Base-by-base conservation (phyloP, 768 basidiomycete genomes). In the button mushroom (Agaricus bisporus) region DNA sequence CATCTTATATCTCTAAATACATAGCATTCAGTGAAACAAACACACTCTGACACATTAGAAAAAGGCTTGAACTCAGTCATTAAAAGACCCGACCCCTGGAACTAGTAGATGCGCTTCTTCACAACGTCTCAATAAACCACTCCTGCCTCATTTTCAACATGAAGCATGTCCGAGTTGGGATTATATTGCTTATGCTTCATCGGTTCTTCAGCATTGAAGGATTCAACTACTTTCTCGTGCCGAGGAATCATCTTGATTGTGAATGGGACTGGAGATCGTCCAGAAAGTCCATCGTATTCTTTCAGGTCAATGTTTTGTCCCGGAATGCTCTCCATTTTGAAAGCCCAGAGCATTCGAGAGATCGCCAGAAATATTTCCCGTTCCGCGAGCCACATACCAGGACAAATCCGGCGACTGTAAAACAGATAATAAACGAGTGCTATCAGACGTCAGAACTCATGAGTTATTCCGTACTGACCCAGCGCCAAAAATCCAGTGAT, bases 401-500 rank as follows among this genome's bases (percentile, higher is more conserved):
- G 73, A 55, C 77, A 77, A 43, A 77, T 71, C 10, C 70, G 64
- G 25, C 72, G 64, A 12, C 70, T 71, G 44, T 2, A 22, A 25
- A 28, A 25, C 6, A 18, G 45, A 36, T 20, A 4, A 37, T 36
- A 35, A 51, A 48, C n/a, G 36, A 36, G 20, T 15, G 18, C 26
- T n/a, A n/a, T n/a, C n/a, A n/a, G n/a, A n/a, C 20, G 7, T 20
- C 20, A 20, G 29, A 17, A 15, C 35, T 17, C n/a, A 35, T 20
- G 8, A 9, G 41, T 17, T n/a, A n/a, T n/a, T 37, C 6, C 37
- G 35, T 25, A 62, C 69, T 26, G 57, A 79, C 77, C 76, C 77
- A 1, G 63, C 75, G 14, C 77, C 77, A 49, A 76, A 79, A 61
- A 70, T 69, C 77, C 77, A 79, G 51, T 79, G 74, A 55, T 79